phyloP scores from a whole-genome alignment of 345 rosid species.

The Erysimum cheiranthoides region DNA sequence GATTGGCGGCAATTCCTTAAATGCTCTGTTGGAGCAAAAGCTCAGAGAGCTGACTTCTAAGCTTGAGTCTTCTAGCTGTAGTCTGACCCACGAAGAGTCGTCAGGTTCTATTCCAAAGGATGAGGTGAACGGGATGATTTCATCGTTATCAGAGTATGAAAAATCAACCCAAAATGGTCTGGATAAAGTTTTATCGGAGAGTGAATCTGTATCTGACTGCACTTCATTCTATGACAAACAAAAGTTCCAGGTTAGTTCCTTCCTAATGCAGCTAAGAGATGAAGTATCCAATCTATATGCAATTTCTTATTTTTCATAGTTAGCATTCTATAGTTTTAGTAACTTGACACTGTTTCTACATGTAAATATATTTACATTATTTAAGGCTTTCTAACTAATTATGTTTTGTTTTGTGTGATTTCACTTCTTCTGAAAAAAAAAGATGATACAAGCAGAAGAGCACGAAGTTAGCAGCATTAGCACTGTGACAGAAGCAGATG shows the following conservation, averaged over 20 bases:
- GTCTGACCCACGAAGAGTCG: conserved; percentile 54
- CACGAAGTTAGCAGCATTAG: conserved; percentile 52
- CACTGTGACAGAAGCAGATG: conserved; percentile 51
- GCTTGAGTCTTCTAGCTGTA: conserved; percentile 61
- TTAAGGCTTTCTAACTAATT: neutral
- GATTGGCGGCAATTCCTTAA: conserved; percentile 61
- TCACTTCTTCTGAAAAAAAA: conserved; percentile 18
- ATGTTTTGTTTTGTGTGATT: conserved; percentile 9
- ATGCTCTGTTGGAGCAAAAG: conserved; percentile 75
- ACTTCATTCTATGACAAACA: conserved; percentile 50
- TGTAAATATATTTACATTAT: neutral
- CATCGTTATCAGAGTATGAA: conserved; percentile 41
- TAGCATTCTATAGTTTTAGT: conserved; percentile 7
- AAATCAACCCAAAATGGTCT: conserved; percentile 47
- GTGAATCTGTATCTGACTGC: conserved; percentile 48
- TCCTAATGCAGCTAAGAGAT: conserved; percentile 21
- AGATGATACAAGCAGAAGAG: conserved; percentile 48
- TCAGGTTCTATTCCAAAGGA: conserved; percentile 46
- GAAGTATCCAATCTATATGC: conserved; percentile 13
- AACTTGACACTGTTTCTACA: conserved; percentile 7
- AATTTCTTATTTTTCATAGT: neutral
- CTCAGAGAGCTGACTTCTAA: conserved; percentile 67
- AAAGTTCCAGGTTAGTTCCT: conserved; percentile 66
- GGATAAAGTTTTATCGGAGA: conserved; percentile 43
- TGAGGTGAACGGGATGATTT: conserved; percentile 30